Evolutionary conservation across 768 basidiomycete genomes (phyloP), one percentile per base, ranked within the genome.

Genomic region (Lentinula detonsa): DNA sequence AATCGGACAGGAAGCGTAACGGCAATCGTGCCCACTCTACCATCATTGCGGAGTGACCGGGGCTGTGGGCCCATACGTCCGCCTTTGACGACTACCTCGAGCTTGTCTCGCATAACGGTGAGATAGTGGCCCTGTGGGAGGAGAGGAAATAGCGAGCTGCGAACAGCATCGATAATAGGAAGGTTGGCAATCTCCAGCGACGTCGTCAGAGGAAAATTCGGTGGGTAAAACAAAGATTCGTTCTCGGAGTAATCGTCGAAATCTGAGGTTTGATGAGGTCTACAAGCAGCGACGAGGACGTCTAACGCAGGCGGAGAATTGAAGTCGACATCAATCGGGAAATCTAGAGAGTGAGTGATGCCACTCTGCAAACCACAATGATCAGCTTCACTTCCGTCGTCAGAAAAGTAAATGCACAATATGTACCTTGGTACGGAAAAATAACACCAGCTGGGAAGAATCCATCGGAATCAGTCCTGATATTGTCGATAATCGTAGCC

Each of bases 121-220:
- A 93, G 82, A 70, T 87, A 85, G 66, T 90, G 83, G 2, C 90
- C 90, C 0, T 74, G 68, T 3, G 88, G 85, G 4, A 91, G 76
- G 31, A 79, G 77, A 0, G 90, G 89, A 72, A 92, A 91, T n/a
- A 93, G 76, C 0, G 85, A 76, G 60, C 76, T 85, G 51, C 85
- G 85, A 21, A 92, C 77, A 0, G 90, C 85, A 64, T 91, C 90
- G 62, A 93, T 82, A 68, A 93, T 86, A 3, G 91, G 91, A 68
- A 90, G 88, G 70, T 87, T 91, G 18, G 90, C 81, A 63, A 93
- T 80, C 66, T 93, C 91, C 65, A 93, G 82, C 0, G 91, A 87
- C 28, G 87, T 77, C 0, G 88, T 90, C 61, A 91, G 73, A 16
- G 90, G 87, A 51, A 90, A 84, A 57, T 80, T 86, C 7, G 84